Evolutionary conservation across 345 rosid genomes (phyloP).

Genomic region (Lumnitzera littorea): DNA sequence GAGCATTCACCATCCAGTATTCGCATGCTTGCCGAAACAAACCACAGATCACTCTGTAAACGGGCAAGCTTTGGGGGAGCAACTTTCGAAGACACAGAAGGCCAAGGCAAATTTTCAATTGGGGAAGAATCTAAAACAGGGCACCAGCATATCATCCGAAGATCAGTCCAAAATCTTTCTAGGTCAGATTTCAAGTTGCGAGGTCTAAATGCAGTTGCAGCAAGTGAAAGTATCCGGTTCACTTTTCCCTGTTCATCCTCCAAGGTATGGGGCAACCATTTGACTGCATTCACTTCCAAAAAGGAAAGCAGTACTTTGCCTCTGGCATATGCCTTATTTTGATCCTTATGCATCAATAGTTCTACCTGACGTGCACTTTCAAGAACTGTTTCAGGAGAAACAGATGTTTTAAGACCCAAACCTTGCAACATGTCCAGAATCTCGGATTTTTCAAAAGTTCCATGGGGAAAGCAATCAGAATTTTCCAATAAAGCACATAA

Average conservation of each 20-base stretch:
- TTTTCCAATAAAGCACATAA: slow-evolving; percentile 73
- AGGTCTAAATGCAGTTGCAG: slow-evolving; percentile 83
- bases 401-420: slow-evolving; percentile 78
- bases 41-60: slow-evolving; percentile 73
- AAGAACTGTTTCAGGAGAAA: slow-evolving; percentile 70
- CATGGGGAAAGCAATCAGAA: slow-evolving; percentile 68
- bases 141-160: slow-evolving; percentile 88
- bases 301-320: slow-evolving; percentile 83
- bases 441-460: slow-evolving; percentile 52
- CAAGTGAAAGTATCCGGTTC: slow-evolving; percentile 68
- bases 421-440: slow-evolving; percentile 79
- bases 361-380: slow-evolving; percentile 84
- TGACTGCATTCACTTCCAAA: slow-evolving; percentile 83
- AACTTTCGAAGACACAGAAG: slow-evolving; percentile 65
- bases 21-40: slow-evolving; percentile 92
- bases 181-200: slow-evolving; percentile 64
- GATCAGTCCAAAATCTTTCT: slow-evolving; percentile 83
- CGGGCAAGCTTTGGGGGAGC: slow-evolving; percentile 98
- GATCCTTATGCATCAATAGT: slow-evolving; percentile 54
- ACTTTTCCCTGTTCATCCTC: slow-evolving; percentile 59
- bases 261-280: slow-evolving; percentile 69
- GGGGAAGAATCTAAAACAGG: slow-evolving; percentile 88
- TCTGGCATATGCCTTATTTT: slow-evolving; percentile 58
- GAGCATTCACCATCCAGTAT: slow-evolving; percentile 93
- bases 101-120: slow-evolving; percentile 82